Evolutionary conservation across 768 basidiomycete species (phyloP).

Genomic region (Crepidotus variabilis): DNA sequence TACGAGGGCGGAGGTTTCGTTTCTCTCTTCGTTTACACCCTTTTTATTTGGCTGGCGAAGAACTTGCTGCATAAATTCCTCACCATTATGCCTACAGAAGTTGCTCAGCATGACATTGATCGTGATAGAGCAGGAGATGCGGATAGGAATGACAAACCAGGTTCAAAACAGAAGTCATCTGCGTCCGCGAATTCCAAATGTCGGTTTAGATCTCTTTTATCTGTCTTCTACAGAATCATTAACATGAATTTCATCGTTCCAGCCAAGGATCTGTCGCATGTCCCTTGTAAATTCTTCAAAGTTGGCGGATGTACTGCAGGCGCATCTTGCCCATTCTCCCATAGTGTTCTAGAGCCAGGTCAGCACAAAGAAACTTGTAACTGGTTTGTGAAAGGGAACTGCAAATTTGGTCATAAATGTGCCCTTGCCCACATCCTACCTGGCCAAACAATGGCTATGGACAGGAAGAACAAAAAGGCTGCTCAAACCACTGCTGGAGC

Average conservation of each 20-base stretch:
- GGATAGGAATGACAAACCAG: slow-evolving; percentile 19
- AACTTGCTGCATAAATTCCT: background rate
- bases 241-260: slow-evolving; percentile 3
- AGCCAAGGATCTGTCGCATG: slow-evolving; percentile 91
- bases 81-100: slow-evolving; percentile 20
- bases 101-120: slow-evolving; percentile 21
- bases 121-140: slow-evolving; percentile 25
- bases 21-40: slow-evolving; percentile 1
- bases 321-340: slow-evolving; percentile 93
- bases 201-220: background rate
- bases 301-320: slow-evolving; percentile 94
- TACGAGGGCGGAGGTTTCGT: background rate
- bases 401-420: slow-evolving; percentile 71
- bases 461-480: slow-evolving; percentile 95
- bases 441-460: slow-evolving; percentile 93
- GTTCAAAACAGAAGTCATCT: slow-evolving; percentile 25
- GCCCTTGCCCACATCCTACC: slow-evolving; percentile 93
- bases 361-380: slow-evolving; percentile 78
- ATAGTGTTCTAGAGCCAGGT: slow-evolving; percentile 67
- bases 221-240: background rate
- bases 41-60: background rate
- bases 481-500: slow-evolving; percentile 64
- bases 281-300: slow-evolving; percentile 97
- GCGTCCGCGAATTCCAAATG: slow-evolving; percentile 24
- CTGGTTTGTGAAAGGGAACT: slow-evolving; percentile 93